Percentiles rank a stretch among this genome's conserved stretches.
phyloP scores from a whole-genome alignment of 106 monocot genomes.

The Platanthera guangdongensis region DNA sequence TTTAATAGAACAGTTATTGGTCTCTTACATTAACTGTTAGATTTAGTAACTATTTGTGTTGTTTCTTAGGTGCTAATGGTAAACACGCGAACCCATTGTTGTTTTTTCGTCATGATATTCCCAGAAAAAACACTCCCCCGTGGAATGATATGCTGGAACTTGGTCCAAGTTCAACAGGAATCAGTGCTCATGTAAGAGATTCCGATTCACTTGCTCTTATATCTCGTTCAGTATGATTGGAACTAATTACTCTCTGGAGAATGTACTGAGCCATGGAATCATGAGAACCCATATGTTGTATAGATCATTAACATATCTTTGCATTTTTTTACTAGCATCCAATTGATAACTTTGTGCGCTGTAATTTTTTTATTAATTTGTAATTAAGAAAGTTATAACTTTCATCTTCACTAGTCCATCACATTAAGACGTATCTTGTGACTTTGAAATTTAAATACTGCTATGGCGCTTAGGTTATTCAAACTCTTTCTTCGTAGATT shows the following conservation, averaged over 20 bases:
- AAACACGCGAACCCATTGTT: neutral
- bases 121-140: constrained; percentile 6
- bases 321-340: too few species aligned
- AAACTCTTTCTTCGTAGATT: neutral
- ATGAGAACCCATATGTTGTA: constrained; percentile 4
- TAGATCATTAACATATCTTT: neutral
- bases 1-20: neutral
- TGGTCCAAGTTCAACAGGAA: constrained; percentile 9
- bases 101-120: neutral
- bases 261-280: neutral
- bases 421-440: neutral
- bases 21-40: neutral
- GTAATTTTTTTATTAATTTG: too few species aligned
- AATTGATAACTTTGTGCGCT: too few species aligned
- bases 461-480: neutral
- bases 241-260: neutral
- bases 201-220: neutral
- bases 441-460: neutral
- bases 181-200: neutral
- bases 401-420: neutral
- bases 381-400: neutral
- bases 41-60: neutral
- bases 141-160: constrained; percentile 17
- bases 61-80: neutral
- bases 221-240: neutral